phyloP scores from a whole-genome alignment of 176 grass and related monocot genomes.

The Eremochloa ophiuroides region DNA sequence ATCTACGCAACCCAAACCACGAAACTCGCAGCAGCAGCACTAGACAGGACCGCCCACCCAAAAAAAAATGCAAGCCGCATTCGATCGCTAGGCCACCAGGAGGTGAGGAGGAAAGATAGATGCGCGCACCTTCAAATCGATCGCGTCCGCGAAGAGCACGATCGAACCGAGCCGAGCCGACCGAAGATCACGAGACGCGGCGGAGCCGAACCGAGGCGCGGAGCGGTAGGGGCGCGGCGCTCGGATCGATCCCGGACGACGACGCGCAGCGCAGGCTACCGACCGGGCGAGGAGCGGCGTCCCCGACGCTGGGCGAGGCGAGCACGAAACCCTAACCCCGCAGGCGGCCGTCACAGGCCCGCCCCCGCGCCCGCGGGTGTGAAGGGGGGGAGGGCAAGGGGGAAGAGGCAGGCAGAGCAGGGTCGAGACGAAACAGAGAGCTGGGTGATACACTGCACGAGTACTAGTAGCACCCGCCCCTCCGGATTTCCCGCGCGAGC shows the following conservation, averaged over 20 bases:
- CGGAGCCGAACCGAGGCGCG: background rate
- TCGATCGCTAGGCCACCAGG: background rate
- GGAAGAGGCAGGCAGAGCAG: background rate
- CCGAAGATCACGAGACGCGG: conserved; percentile 1
- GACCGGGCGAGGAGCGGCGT: background rate
- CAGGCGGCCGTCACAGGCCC: background rate
- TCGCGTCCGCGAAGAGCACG: background rate
- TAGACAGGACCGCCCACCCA: background rate
- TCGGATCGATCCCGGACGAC: background rate
- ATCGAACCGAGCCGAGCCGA: background rate
- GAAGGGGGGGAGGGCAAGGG: background rate
- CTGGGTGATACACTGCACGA: background rate
- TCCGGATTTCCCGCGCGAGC: conserved; percentile 59
- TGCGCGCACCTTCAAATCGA: conserved; percentile 20
- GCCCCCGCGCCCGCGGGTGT: background rate
- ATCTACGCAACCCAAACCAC: background rate
- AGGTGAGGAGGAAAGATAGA: background rate
- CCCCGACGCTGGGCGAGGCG: background rate
- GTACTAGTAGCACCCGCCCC: background rate
- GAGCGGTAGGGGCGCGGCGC: background rate
- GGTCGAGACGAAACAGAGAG: conserved; percentile 16
- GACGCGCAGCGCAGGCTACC: background rate
- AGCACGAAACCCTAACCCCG: conserved; percentile 39
- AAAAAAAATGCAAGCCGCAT: background rate
- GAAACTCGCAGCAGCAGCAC: background rate